Evolutionary conservation across 1,139 yeast genomes (phyloP), one percentile per base, ranked within the genome.

Genomic region (Suhomyces guaymorum): DNA sequence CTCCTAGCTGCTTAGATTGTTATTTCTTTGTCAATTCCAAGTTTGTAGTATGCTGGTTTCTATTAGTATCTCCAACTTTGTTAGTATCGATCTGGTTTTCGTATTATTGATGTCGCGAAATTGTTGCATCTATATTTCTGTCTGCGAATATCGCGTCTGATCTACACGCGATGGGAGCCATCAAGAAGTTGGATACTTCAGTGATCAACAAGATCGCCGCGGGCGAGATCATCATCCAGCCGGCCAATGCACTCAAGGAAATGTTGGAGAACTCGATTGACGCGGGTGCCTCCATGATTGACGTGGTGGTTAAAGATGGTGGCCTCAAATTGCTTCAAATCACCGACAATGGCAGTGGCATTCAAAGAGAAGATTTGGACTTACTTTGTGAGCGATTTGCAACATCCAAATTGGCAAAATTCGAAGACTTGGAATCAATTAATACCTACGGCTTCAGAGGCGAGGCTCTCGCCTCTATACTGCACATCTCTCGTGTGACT

Each of bases 161-260:
- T n/a, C n/a, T 23, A 30, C 15, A 26, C 32, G 23, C 9, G 28
- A 35, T 28, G 32, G 3, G 47, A 8, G 21, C 39, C n/a, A 64
- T 63, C 27, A 53, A 65, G 50, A 70, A 75, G 33, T 70, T 88
- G 9, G 89, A 82, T 24, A 63, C 63, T 17, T 54, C 75, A 4
- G 97, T 90, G 21, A 86, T 94, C 34, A 90, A 88, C 57, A 75
- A 83, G 41, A 92, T 94, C 18, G 98, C 99, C 0, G 98, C 99
- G 1, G 98, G 98, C 1, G 98, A 94, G 62, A 88, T 94, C 61
- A 87, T 94, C 40, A 75, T 90, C 22, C 94, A 90, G 6, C 98
- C 98, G 0, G 86, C 94, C 2, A 92, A 92, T 49, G 80, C 82
- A 0, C 55, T 77, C 20, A 77, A 77, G 47, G 82, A 77, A 49